A percentile compares a stretch with the other conserved stretches of the same genome.
Conservation (phyloP, 352 stramenopile genomes). For the Pythium diclinum region DNA sequence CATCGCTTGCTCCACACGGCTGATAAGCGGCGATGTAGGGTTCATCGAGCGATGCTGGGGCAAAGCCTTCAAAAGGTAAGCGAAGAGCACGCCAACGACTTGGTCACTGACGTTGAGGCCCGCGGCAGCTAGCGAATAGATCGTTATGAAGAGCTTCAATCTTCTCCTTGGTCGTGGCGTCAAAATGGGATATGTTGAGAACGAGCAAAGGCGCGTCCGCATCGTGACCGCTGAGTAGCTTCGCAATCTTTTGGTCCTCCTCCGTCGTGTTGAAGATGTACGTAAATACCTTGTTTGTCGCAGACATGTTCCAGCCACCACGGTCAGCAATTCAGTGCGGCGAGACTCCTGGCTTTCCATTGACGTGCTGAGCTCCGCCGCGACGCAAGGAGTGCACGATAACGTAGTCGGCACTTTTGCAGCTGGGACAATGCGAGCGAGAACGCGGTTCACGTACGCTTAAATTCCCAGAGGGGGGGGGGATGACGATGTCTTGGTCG, state of each 20-base stretch:
- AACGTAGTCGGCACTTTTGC: conserved; percentile 8
- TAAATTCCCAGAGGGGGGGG: conserved; percentile 11
- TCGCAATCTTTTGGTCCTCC: conserved; percentile 17
- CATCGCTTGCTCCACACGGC: neutral
- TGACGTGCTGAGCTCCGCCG: conserved; percentile 26
- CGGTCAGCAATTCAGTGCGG: conserved; percentile 36
- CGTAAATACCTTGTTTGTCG: conserved; percentile 29
- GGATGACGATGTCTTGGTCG: neutral
- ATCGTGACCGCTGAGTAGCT: conserved; percentile 21
- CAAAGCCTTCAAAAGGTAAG: conserved; percentile 5
- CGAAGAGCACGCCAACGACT: conserved; percentile 1
- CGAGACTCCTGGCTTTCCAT: conserved; percentile 16
- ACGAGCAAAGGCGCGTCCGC: neutral
- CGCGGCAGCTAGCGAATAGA: conserved; percentile 3
- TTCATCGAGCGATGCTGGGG: neutral
- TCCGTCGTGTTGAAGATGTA: conserved; percentile 28
- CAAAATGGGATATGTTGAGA: neutral
- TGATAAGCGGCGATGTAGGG: neutral
- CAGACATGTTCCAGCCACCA: conserved; percentile 30
- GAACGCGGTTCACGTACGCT: conserved; percentile 22
- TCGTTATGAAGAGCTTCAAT: neutral
- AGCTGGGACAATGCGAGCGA: neutral
- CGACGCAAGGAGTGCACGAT: conserved; percentile 30
- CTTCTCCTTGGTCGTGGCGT: neutral
- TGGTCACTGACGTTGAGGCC: conserved; percentile 1